Evolutionary conservation across 2,329 filamentous ascomycete genomes (phyloP), one percentile per base, ranked within the genome.

Genomic region (Claviceps capensis): DNA sequence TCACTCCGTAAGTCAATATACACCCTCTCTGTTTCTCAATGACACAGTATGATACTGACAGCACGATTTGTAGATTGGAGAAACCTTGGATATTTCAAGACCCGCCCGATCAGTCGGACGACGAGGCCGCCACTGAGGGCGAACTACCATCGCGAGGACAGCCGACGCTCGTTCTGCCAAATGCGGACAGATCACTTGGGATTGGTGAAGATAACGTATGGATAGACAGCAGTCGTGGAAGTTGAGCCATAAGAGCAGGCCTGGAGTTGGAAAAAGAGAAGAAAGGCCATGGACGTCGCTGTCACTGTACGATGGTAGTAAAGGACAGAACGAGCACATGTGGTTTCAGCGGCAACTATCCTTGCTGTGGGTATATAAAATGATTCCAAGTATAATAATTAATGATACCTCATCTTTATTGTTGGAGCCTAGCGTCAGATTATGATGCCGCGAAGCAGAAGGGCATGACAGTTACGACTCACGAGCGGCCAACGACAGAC

Each of bases 11-110:
- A 72, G 81, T n/a, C 77, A 2, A 23, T 49, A 14, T 9, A 7
- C 4, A n/a, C n/a, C 3, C 16, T 47, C 16, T 11, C 14, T 37
- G 19, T 19, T 30, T 2, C 26, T 5, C 5, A 26, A 48, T 14
- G 23, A 8, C 19, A 40, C 3, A 48, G 36, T 9, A 17, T n/a
- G 17, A 38, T 34, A 37, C 26, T 53, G 7, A 49, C 48, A 30
- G 9, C 11, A 40, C 49, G 47, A 8, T 6, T 40, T 1, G 7
- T 53, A 84, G 81, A 22, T 71, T 89, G n/a, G 75, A 82, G 59
- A 79, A 81, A 58, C 76, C 83, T 0, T 88, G 85, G 85, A 79
- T 88, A 50, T 79, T 80, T 58, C 63, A 71, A 48, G 77, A 81
- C 36, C 74, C 76, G 2, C 77, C 77, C 4, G 72, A 75, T 23